Evolutionary conservation across 345 rosid genomes (phyloP), one percentile per base, ranked within the genome.

Genomic region (Boechera retrofracta): DNA sequence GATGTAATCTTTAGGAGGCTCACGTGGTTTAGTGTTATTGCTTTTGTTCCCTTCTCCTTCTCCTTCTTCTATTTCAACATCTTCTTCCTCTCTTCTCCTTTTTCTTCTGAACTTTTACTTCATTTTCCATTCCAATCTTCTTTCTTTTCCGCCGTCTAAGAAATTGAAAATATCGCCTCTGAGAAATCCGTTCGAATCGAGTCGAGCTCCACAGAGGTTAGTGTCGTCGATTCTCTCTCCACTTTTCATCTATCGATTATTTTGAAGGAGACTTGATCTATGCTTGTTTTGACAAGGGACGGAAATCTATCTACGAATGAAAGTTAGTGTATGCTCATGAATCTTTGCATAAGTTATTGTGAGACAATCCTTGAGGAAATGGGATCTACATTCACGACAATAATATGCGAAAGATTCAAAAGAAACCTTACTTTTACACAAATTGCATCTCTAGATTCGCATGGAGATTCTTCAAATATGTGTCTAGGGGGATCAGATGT

Each of bases 1-100:
- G 81, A 93, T 89, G 79, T 88, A 92, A 73, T 89, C 97, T 75
- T 85, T 88, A 0, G 82, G 87, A 81, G 91, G 82, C 71, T 89
- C 92, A 3, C 87, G 83, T 35, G 76, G 83, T 75, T 86, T 85
- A 18, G 77, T 13, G 69, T 51, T 62, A 60, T 76, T 76, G 26
- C 3, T 62, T 28, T 58, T 75, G 67, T 75, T 48, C 6, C 39
- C 36, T 52, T 35, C 44, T n/a, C 31, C 32, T 52, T n/a, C 24
- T 21, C 24, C 24, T 21, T 21, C 24, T 21, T 21, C 57, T 44
- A 42, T 48, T 21, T 39, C 66, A 18, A 3, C 64, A 8, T 74
- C 24, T 21, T 21, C 67, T 2, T 67, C 63, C 0, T 69, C 75
- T 62, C 75, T 62, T 69, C 49, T 76, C 33, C 70, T 69, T 52